phyloP scores from a whole-genome alignment of 2,329 filamentous ascomycete genomes.

The Colletotrichum musae region DNA sequence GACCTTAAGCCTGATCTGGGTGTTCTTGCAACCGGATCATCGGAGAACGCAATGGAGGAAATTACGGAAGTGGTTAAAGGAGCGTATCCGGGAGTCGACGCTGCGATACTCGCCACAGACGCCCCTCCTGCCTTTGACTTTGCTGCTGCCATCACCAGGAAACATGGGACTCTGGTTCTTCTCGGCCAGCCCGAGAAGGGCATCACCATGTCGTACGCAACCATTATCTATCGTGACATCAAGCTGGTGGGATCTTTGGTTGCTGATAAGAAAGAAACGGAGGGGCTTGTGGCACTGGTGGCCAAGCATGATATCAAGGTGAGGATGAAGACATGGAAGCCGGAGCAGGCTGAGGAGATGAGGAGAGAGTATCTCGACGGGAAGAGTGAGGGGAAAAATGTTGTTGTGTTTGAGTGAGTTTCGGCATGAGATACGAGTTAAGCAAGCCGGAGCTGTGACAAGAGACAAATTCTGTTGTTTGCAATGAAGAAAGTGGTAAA shows the following conservation, averaged over 20 bases:
- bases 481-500: too few relatives aligned
- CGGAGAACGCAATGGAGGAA: conserved; percentile 41
- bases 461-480: too few relatives aligned
- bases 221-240: conserved; percentile 39
- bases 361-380: conserved; percentile 28
- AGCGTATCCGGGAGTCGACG: conserved; percentile 38
- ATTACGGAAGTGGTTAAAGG: conserved; percentile 16
- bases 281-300: conserved; percentile 36
- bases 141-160: conserved; percentile 34
- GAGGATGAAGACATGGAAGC: conserved; percentile 36
- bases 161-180: conserved; percentile 40
- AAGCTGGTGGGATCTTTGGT: conserved; percentile 38
- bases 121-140: conserved; percentile 36
- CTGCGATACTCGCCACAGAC: conserved; percentile 40
- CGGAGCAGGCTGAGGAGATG: conserved; percentile 39
- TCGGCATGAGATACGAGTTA: background rate
- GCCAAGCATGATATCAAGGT: conserved; percentile 33
- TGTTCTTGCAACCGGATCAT: conserved; percentile 47
- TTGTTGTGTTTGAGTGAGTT: conserved; percentile 42
- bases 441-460: too few relatives aligned
- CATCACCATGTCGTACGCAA: conserved; percentile 35
- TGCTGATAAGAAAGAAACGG: conserved; percentile 21
- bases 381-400: conserved; percentile 39
- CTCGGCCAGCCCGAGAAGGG: conserved; percentile 40
- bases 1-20: conserved; percentile 34